A percentile compares a stretch with the other conserved stretches of the same genome.
These are phyloP conservation scores for Rhizophora apiculata DNA, from an alignment of 345 rosid genomes.

Conservation along the genomic window DNA sequence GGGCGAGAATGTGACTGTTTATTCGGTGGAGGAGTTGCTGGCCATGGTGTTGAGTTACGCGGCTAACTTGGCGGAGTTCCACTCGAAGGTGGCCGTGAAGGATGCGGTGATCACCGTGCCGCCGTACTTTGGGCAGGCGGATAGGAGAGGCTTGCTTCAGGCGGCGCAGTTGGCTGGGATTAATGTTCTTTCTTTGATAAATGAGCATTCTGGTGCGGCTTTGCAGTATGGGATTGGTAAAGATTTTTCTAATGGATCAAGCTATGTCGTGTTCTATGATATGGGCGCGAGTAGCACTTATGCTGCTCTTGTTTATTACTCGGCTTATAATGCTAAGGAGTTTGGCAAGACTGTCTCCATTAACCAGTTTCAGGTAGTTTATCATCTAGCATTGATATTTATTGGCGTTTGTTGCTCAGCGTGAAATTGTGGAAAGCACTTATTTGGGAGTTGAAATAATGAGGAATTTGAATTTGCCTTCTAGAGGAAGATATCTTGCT, in stretches of 20 bases:
- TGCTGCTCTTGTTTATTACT: constrained; percentile 84
- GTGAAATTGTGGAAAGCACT: too few species aligned
- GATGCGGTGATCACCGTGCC: constrained; percentile 85
- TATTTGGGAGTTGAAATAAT: background rate
- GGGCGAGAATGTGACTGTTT: constrained; percentile 27
- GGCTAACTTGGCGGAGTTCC: constrained; percentile 67
- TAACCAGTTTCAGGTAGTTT: constrained; percentile 88
- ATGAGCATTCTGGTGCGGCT: constrained; percentile 96
- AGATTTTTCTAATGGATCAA: constrained; percentile 80
- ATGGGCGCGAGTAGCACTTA: constrained; percentile 95
- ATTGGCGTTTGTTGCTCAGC: background rate
- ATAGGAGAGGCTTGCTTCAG: constrained; percentile 78
- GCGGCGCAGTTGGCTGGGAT: constrained; percentile 93
- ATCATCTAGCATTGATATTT: background rate
- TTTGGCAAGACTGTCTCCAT: constrained; percentile 80
- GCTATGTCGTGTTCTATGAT: constrained; percentile 89
- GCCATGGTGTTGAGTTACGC: constrained; percentile 84
- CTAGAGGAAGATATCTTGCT: too few species aligned
- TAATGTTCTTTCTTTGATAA: constrained; percentile 70
- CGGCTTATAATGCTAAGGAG: constrained; percentile 78
- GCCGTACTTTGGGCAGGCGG: constrained; percentile 92
- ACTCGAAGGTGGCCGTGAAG: constrained; percentile 60
- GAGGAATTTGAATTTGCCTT: background rate
- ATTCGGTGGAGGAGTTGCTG: constrained; percentile 78
- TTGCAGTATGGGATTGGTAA: constrained; percentile 98